Percentiles rank a stretch among this genome's conserved stretches.
Conservation (phyloP, 1,284 basidiomycete genomes). For the Peniophora sp. region DNA sequence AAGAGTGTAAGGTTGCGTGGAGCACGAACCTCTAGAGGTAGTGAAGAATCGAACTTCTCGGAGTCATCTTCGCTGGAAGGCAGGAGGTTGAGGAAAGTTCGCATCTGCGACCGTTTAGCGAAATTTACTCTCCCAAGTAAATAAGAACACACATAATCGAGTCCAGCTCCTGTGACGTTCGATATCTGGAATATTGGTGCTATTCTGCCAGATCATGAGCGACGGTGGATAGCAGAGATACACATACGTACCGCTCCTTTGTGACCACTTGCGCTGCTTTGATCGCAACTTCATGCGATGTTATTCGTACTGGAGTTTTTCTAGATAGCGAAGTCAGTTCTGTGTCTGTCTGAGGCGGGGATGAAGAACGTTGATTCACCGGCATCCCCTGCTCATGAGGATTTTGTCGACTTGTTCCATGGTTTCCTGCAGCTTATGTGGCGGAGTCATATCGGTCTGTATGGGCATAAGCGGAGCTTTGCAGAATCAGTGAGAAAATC, state of each 20-base stretch:
- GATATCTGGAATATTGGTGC: constrained; percentile 93
- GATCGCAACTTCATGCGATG: constrained; percentile 68
- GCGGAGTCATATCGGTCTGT: constrained; percentile 95
- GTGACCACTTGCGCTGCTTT: constrained; percentile 72
- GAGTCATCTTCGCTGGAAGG: constrained; percentile 78
- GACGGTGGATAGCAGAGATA: constrained; percentile 1
- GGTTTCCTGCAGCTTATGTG: constrained; percentile 85
- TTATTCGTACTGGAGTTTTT: constrained; percentile 73
- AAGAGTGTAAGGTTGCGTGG: constrained; percentile 2
- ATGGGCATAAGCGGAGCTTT: not conserved
- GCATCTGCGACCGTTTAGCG: constrained; percentile 37
- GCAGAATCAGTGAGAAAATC: not conserved
- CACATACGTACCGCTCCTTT: constrained; percentile 45
- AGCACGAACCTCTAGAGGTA: constrained; percentile 79
- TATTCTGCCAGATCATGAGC: constrained; percentile 37
- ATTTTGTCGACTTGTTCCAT: constrained; percentile 92
- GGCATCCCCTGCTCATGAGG: constrained; percentile 87
- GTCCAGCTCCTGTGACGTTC: constrained; percentile 90
- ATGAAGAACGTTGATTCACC: constrained; percentile 39
- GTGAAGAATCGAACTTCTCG: constrained; percentile 77
- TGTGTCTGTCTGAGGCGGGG: too few species aligned
- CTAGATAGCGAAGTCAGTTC: constrained; percentile 26
- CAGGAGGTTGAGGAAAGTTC: constrained; percentile 81
- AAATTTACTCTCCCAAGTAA: not conserved
- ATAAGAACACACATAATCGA: constrained; percentile 51